Base-by-base conservation (phyloP, 352 stramenopile species). In the Globisporangium rhizosaccharum region DNA sequence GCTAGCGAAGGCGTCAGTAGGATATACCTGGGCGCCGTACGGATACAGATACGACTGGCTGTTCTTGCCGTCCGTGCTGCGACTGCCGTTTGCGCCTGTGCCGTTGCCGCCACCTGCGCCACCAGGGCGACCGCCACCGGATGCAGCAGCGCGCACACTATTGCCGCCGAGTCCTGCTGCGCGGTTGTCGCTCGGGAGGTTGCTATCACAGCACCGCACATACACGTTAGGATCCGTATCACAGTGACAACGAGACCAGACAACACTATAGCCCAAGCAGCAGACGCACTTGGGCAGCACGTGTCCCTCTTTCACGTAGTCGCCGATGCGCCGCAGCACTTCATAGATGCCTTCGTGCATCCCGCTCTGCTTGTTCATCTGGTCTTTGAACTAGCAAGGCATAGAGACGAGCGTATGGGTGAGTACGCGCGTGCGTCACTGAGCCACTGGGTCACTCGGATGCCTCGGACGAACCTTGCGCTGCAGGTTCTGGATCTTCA, bases 341-440 rank as follows among this genome's bases (percentile, higher is more conserved):
- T 94, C 86, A 62, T 92, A 92, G 56, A 96, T 79, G 20, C 86
- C 84, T 55, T 96, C 86, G 62, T 94, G 86, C 69, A 93, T 80
- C 5, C 71, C 78, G 5, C 72, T 72, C 72, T 92, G 81, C 50
- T 88, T 88, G 71, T 96, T 96, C 79, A 96, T 91, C 61, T 96
- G 86, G 49, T 92, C 80, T 63, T 92, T 92, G 57, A 93, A 92
- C 79, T 89, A 23, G 28, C 28, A 33, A 33, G 0, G 52, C n/a
- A 42, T 9, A 30, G 4, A 30, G 18, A 57, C 11, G 60, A 12
- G 44, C 42, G 39, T 12, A n/a, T 23, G 26, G 62, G 14, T 46
- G 23, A 10, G 15, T 18, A 39, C 23, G 1, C 51, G 25, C 14
- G 18, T 20, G 37, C 23, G 1, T n/a, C 17, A 6, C 28, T 33